Evolutionary conservation across 805 yeast species (phyloP).

Genomic region (Kuraishia ogatae): DNA sequence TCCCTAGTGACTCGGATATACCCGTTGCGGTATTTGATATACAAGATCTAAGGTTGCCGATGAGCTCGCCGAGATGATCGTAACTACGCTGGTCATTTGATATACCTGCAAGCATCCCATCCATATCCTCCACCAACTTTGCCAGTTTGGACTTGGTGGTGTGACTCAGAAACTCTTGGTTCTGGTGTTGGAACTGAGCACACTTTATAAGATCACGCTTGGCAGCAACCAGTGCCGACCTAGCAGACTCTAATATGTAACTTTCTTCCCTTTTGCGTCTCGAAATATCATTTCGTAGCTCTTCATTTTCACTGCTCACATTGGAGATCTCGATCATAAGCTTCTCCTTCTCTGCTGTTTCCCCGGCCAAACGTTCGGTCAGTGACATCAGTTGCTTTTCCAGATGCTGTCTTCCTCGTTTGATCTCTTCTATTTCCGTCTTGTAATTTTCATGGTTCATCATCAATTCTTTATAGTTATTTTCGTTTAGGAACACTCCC

Average conservation of each 20-base stretch:
- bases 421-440: constrained; percentile 39
- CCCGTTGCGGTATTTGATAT: background rate
- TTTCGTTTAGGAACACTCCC: constrained; percentile 56
- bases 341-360: constrained; percentile 15
- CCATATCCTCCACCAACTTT: constrained; percentile 9
- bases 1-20: constrained; percentile 2
- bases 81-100: background rate
- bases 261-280: background rate
- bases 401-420: constrained; percentile 30
- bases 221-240: constrained; percentile 17
- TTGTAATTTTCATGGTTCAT: constrained; percentile 39
- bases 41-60: background rate
- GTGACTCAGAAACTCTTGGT: constrained; percentile 8
- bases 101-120: background rate
- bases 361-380: constrained; percentile 9
- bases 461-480: constrained; percentile 45
- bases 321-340: constrained; percentile 11
- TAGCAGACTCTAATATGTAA: constrained; percentile 3
- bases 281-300: background rate
- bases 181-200: constrained; percentile 10
- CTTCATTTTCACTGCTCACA: background rate
- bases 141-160: constrained; percentile 9
- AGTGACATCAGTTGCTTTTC: constrained; percentile 24
- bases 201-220: constrained; percentile 17
- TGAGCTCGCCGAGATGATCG: background rate